phyloP scores from a whole-genome alignment of 805 yeast species.

The Yamadazyma insecticola region DNA sequence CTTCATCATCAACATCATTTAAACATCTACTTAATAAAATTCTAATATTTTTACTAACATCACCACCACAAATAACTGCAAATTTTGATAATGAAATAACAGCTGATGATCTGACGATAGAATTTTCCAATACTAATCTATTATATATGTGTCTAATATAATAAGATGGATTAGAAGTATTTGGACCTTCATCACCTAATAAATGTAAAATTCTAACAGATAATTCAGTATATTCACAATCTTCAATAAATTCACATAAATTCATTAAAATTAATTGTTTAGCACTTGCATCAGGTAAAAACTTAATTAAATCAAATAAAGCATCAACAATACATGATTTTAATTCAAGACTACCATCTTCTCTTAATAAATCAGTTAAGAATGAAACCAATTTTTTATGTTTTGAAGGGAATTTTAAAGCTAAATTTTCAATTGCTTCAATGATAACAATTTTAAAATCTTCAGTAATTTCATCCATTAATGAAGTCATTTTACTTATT shows the following conservation, averaged over 20 bases:
- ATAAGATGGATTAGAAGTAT: conserved; percentile 76
- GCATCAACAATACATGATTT: conserved; percentile 90
- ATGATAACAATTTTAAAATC: conserved; percentile 93
- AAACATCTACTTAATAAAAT: conserved; percentile 78
- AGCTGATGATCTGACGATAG: conserved; percentile 93
- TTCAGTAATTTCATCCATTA: conserved; percentile 91
- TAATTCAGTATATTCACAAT: conserved; percentile 93
- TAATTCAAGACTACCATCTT: conserved; percentile 84
- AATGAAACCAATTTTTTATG: conserved; percentile 78
- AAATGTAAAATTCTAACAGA: conserved; percentile 89
- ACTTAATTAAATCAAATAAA: conserved; percentile 83
- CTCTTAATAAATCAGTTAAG: conserved; percentile 77
- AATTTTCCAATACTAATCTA: conserved; percentile 93
- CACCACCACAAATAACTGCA: conserved; percentile 70
- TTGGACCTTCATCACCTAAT: conserved; percentile 93
- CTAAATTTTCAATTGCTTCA: conserved; percentile 89
- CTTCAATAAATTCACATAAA: conserved; percentile 95
- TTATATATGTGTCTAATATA: conserved; percentile 95
- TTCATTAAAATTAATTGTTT: conserved; percentile 79
- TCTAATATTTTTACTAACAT: conserved; percentile 62
- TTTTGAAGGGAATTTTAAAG: conserved; percentile 89
- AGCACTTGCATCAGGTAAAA: conserved; percentile 66
- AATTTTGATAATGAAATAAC: conserved; percentile 89
- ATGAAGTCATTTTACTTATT: conserved; percentile 78
- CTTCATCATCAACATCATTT: conserved; percentile 91